Conservation (phyloP, 768 basidiomycete species). For the Boletus sp. region DNA sequence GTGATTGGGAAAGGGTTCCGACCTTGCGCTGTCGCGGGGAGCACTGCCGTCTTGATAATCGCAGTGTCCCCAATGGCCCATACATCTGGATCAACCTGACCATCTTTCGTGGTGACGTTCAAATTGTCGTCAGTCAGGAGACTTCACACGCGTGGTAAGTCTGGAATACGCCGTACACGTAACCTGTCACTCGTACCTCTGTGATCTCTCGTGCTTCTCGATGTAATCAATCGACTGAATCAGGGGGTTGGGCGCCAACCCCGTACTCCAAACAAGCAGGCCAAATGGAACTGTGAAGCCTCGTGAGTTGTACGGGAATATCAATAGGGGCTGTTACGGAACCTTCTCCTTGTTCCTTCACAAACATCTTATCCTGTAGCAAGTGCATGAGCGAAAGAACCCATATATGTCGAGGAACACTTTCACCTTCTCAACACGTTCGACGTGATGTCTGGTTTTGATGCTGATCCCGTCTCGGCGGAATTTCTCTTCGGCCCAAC, state of each 20-base stretch:
- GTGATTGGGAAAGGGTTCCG: conserved; percentile 15
- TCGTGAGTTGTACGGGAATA: conserved; percentile 5
- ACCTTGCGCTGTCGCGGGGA: conserved; percentile 89
- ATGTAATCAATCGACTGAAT: conserved; percentile 58
- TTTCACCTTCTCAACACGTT: conserved; percentile 58
- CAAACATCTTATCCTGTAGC: conserved; percentile 59
- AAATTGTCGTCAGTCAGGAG: conserved; percentile 56
- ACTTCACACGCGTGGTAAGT: conserved; percentile 25
- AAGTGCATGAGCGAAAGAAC: conserved; percentile 4
- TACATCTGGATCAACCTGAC: conserved; percentile 59
- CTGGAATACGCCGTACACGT: conserved; percentile 32
- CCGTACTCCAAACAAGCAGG: conserved; percentile 86
- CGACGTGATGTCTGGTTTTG: conserved; percentile 71
- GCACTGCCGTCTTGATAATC: conserved; percentile 49
- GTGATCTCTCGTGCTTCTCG: conserved; percentile 59
- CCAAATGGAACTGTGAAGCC: conserved; percentile 66
- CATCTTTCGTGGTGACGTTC: conserved; percentile 56
- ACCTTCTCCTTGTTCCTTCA: conserved; percentile 75
- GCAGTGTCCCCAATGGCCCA: conserved; percentile 84
- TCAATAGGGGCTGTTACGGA: conserved; percentile 3
- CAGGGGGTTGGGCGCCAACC: conserved; percentile 79
- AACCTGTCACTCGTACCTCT: conserved; percentile 37
- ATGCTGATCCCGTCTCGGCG: conserved; percentile 73
- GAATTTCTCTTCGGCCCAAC: conserved; percentile 70
- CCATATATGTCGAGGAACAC: conserved; percentile 5